phyloP scores from a whole-genome alignment of 169 alveolate genomes.

The Cryptosporidium ubiquitum region DNA sequence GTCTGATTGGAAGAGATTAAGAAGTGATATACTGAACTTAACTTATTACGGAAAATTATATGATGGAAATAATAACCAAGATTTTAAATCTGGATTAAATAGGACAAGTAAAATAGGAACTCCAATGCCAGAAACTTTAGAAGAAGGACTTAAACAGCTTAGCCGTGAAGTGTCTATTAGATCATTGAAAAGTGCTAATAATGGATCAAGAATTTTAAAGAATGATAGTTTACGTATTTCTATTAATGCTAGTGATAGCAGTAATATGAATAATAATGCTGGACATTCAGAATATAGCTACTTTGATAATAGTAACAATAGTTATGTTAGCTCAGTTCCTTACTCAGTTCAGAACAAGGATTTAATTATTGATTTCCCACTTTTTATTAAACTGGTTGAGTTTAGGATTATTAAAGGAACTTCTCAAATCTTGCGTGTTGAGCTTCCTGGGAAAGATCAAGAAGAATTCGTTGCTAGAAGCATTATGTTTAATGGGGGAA shows the following conservation, averaged over 20 bases:
- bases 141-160: slow-evolving; percentile 52
- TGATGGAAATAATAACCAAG: not conserved
- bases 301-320: not conserved
- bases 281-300: not conserved
- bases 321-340: not conserved
- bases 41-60: slow-evolving; percentile 49
- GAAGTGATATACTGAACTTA: slow-evolving; percentile 34
- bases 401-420: slow-evolving; percentile 57
- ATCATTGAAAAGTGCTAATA: slow-evolving; percentile 9
- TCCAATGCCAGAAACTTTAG: slow-evolving; percentile 52
- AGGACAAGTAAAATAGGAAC: not conserved
- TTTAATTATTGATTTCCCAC: slow-evolving; percentile 42
- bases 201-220: not conserved
- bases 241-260: not conserved
- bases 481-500: slow-evolving; percentile 2
- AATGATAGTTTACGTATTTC: not conserved
- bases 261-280: not conserved
- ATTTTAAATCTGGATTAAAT: not conserved
- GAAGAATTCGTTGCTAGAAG: slow-evolving; percentile 36
- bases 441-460: slow-evolving; percentile 43
- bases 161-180: slow-evolving; percentile 31
- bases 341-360: not conserved
- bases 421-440: slow-evolving; percentile 39
- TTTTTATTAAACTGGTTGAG: slow-evolving; percentile 57
- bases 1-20: slow-evolving; percentile 55